Conservation (phyloP, 495 filamentous ascomycete species). For the Aspergillus coremiiformis region DNA sequence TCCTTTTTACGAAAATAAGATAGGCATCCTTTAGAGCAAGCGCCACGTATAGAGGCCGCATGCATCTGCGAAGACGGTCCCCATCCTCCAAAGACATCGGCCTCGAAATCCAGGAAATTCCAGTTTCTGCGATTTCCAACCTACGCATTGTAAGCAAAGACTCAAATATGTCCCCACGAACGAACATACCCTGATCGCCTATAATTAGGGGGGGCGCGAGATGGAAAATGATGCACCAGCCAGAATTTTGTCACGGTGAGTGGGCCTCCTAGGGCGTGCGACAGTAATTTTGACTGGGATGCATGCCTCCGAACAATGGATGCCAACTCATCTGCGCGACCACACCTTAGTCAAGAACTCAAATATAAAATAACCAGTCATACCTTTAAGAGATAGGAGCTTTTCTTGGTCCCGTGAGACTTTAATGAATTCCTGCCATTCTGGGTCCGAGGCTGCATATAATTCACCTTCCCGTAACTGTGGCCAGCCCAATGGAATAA, state of each 20-base stretch:
- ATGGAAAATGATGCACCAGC: conserved; percentile 55
- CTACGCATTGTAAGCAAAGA: conserved; percentile 21
- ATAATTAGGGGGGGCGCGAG: conserved; percentile 52
- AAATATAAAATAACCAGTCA: conserved; percentile 10
- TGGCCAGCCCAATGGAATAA: conserved; percentile 57
- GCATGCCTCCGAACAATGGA: conserved; percentile 32
- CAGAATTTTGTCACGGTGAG: conserved; percentile 44
- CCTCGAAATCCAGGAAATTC: conserved; percentile 44
- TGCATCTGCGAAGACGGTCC: conserved; percentile 26
- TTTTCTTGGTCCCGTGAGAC: conserved; percentile 47
- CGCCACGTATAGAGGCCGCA: conserved; percentile 28
- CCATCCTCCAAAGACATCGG: conserved; percentile 30
- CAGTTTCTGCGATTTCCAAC: conserved; percentile 47
- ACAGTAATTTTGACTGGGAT: conserved; percentile 24
- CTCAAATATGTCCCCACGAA: too few relatives aligned
- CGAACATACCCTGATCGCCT: conserved; percentile 49
- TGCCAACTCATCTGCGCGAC: conserved; percentile 44
- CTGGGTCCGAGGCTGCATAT: conserved; percentile 58
- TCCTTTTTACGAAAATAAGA: conserved; percentile 23
- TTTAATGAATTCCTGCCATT: conserved; percentile 60
- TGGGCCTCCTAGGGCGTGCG: conserved; percentile 40
- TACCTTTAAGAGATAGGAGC: conserved; percentile 45
- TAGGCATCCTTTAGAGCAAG: conserved; percentile 35
- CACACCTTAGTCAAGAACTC: conserved; percentile 9
- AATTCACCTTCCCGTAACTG: conserved; percentile 40